These are phyloP conservation scores for Cryptococcus depauperatus DNA, from an alignment of 1,284 basidiomycete species.

Conservation along the genomic window DNA sequence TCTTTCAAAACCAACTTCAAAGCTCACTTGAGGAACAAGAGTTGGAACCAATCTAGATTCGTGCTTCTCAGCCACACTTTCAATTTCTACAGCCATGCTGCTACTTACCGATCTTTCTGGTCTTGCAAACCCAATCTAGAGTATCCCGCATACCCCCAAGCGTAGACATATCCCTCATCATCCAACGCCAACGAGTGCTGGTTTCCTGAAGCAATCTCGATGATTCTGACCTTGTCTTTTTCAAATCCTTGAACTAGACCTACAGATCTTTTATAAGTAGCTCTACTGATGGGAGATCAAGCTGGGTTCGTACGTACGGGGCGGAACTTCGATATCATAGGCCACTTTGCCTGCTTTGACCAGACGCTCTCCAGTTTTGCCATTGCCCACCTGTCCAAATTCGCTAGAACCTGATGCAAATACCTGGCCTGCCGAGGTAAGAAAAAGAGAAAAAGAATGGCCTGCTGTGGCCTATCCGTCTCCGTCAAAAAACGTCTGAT, in stretches of 20 bases:
- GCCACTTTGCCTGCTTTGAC: constrained; percentile 71
- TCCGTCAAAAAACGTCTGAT: constrained; percentile 47
- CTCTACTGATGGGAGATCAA: background rate
- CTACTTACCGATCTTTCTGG: constrained; percentile 59
- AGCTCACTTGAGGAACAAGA: constrained; percentile 59
- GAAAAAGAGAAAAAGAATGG: constrained; percentile 69
- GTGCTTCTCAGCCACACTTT: background rate
- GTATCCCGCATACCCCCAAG: constrained; percentile 54
- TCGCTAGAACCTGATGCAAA: constrained; percentile 87
- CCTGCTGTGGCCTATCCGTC: constrained; percentile 80
- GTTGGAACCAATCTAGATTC: constrained; percentile 55
- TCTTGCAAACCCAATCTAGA: constrained; percentile 55
- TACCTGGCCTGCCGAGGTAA: constrained; percentile 74
- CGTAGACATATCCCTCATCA: constrained; percentile 68
- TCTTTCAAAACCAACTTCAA: too few species aligned
- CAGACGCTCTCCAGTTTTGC: constrained; percentile 79
- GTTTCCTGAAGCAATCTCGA: constrained; percentile 72
- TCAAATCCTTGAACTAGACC: constrained; percentile 19
- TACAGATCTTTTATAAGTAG: background rate
- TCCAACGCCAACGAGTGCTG: constrained; percentile 79
- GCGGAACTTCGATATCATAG: constrained; percentile 68
- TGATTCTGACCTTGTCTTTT: constrained; percentile 67
- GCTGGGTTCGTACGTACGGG: constrained; percentile 52
- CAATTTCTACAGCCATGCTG: background rate
- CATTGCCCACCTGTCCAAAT: constrained; percentile 86